Percentiles rank a stretch among this genome's conserved stretches.
Conservation (phyloP, 1,139 yeast genomes). For the Nakaseomyces uthaithaninus region DNA sequence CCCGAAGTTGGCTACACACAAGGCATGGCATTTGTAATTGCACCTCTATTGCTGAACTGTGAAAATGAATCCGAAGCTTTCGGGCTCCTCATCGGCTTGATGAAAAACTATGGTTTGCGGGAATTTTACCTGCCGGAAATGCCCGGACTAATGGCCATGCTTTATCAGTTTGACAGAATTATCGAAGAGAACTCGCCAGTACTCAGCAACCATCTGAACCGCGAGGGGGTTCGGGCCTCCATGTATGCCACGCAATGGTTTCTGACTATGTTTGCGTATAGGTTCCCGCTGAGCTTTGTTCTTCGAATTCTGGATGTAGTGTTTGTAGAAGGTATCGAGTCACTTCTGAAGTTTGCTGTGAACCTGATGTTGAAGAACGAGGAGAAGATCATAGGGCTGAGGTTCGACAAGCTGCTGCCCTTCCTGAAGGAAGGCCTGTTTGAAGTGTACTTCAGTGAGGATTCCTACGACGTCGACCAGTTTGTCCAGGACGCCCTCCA, state of each 20-base stretch:
- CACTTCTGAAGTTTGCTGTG: conserved; percentile 77
- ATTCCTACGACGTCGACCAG: conserved; percentile 50
- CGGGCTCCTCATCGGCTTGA: conserved; percentile 66
- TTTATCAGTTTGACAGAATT: conserved; percentile 83
- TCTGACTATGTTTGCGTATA: conserved; percentile 82
- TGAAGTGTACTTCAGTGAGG: conserved; percentile 35
- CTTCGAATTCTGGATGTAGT: conserved; percentile 80
- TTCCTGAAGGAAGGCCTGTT: conserved; percentile 75
- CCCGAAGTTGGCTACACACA: conserved; percentile 95
- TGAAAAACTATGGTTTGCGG: conserved; percentile 77
- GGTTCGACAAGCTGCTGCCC: conserved; percentile 67
- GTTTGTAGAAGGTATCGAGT: conserved; percentile 87
- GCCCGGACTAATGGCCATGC: conserved; percentile 81
- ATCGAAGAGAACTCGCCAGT: conserved; percentile 41
- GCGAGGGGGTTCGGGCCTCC: conserved; percentile 80
- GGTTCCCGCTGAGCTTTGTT: conserved; percentile 79
- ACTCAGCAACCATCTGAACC: conserved; percentile 53
- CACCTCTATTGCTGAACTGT: conserved; percentile 76
- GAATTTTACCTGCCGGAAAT: conserved; percentile 76
- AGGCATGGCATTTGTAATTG: conserved; percentile 90
- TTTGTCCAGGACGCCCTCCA: conserved; percentile 70
- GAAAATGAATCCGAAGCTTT: conserved; percentile 72
- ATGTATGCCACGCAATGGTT: conserved; percentile 98
- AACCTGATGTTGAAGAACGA: conserved; percentile 71
- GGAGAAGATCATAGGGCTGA: conserved; percentile 46